phyloP scores from a whole-genome alignment of 148 eudicot genomes.

The Vaccinium corymbosum region DNA sequence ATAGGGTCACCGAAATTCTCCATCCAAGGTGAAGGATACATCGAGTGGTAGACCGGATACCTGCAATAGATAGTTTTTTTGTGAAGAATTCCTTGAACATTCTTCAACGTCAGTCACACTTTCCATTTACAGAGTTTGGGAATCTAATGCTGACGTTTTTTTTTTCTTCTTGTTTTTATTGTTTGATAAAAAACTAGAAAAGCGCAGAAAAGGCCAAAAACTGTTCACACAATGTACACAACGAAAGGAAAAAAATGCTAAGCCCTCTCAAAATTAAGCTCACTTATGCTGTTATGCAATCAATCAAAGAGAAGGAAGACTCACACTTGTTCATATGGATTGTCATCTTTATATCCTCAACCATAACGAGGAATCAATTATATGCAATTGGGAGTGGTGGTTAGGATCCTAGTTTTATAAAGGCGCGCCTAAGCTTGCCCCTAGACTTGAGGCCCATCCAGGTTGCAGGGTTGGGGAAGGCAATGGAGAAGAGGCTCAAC shows the following conservation, averaged over 20 bases:
- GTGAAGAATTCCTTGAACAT: conserved; percentile 12
- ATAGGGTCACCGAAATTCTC: conserved; percentile 53
- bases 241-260: not conserved
- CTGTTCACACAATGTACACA: not conserved
- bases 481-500: not conserved
- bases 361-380: not conserved
- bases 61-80: conserved; percentile 26
- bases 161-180: not conserved
- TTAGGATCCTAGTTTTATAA: not conserved
- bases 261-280: not conserved
- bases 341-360: not conserved
- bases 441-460: not conserved
- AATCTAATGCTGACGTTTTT: not conserved
- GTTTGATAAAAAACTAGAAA: not conserved
- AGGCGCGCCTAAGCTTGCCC: not conserved
- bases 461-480: not conserved
- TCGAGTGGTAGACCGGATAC: conserved; percentile 61
- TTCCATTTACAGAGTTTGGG: not conserved
- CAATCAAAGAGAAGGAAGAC: not conserved
- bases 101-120: not conserved
- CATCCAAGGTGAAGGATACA: conserved; percentile 67
- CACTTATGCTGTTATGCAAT: not conserved
- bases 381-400: not conserved
- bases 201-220: not conserved
- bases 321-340: not conserved